Conservation (phyloP, 306 rosid genomes). For the Aeschynomene evenia region DNA sequence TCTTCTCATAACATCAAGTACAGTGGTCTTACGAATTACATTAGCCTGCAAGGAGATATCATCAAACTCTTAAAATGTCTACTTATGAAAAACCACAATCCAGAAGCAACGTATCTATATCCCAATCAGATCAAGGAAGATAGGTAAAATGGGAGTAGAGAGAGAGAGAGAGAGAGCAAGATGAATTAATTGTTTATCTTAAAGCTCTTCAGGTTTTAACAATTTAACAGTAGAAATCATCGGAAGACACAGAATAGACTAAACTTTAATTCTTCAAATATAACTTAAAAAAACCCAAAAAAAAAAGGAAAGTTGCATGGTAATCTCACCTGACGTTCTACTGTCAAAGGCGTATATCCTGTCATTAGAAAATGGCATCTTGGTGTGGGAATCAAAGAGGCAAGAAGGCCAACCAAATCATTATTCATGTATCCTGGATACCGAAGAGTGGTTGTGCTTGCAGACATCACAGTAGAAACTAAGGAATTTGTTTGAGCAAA, state of each 20-base stretch:
- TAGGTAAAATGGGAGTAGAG: neutral
- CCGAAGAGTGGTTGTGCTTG: constrained; percentile 95
- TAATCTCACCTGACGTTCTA: constrained; percentile 84
- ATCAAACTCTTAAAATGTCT: constrained; percentile 20
- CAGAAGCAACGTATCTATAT: neutral
- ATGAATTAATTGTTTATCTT: neutral
- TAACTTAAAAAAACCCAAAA: neutral
- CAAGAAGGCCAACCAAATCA: constrained; percentile 98
- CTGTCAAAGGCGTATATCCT: constrained; percentile 97
- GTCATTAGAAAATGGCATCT: constrained; percentile 99
- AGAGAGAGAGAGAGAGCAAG: neutral
- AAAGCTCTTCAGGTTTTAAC: constrained; percentile 22
- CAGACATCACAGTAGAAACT: constrained; percentile 99
- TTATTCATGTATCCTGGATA: constrained; percentile 99
- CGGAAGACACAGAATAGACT: neutral
- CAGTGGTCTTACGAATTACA: constrained; percentile 96
- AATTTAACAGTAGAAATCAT: constrained; percentile 16
- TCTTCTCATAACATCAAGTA: constrained; percentile 97
- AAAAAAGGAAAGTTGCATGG: neutral
- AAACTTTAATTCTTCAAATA: constrained; percentile 3
- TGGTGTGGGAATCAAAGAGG: constrained; percentile 95
- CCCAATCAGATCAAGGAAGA: neutral
- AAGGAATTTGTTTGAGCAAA: constrained; percentile 96
- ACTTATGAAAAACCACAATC: constrained; percentile 16
- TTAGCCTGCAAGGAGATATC: constrained; percentile 67